Evolutionary conservation across 2,329 filamentous ascomycete genomes (phyloP).

Genomic region (Aureobasidium lini): DNA sequence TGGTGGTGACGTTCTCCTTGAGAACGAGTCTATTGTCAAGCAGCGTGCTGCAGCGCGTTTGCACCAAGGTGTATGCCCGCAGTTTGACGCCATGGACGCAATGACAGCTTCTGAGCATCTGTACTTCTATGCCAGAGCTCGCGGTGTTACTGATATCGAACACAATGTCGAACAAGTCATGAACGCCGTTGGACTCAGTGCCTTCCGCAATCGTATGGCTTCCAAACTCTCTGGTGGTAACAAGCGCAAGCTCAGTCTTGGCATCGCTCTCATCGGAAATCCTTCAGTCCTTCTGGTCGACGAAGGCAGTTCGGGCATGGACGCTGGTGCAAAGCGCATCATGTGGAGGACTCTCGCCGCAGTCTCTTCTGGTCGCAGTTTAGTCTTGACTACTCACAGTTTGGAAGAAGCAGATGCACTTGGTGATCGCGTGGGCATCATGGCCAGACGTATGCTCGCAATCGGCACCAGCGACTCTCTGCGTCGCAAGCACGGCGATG

Average conservation of each 20-base stretch:
- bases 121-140: constrained; percentile 75
- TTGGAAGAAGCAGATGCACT: constrained; percentile 95
- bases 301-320: constrained; percentile 81
- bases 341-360: constrained; percentile 84
- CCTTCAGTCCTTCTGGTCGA: constrained; percentile 81
- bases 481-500: constrained; percentile 66
- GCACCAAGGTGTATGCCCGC: constrained; percentile 85
- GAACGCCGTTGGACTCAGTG: constrained; percentile 67
- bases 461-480: constrained; percentile 68
- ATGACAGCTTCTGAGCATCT: constrained; percentile 88
- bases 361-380: constrained; percentile 67
- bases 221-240: constrained; percentile 79
- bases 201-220: constrained; percentile 68
- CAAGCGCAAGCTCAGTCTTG: constrained; percentile 83
- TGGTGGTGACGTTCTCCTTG: constrained; percentile 74
- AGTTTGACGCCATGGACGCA: constrained; percentile 66
- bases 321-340: constrained; percentile 80
- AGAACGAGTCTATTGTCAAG: constrained; percentile 66
- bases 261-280: constrained; percentile 88
- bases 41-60: constrained; percentile 64
- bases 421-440: constrained; percentile 74
- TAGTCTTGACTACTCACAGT: constrained; percentile 83
- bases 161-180: constrained; percentile 74
- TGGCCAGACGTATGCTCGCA: constrained; percentile 79
- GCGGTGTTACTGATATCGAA: constrained; percentile 66